These are phyloP conservation scores for Sporobolomyces pararoseus DNA, from an alignment of 768 basidiomycete genomes.

Conservation along the genomic window DNA sequence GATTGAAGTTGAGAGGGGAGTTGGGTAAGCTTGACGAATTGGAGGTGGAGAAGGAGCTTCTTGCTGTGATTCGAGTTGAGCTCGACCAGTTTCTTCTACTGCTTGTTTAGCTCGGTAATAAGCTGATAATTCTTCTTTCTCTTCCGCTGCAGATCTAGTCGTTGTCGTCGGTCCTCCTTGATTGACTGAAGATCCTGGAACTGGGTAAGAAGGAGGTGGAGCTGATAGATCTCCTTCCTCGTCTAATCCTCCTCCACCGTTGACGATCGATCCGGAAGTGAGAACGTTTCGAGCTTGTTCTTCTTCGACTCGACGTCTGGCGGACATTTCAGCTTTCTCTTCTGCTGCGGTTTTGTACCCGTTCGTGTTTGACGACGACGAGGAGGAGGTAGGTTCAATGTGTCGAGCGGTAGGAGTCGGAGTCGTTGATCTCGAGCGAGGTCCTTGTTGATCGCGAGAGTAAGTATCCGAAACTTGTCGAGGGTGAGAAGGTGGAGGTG, in stretches of 20 bases:
- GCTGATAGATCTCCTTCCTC: constrained; percentile 11
- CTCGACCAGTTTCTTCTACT: background rate
- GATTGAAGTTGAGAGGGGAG: background rate
- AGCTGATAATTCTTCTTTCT: constrained; percentile 26
- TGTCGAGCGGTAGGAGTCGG: background rate
- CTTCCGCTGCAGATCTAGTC: constrained; percentile 12
- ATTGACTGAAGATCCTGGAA: background rate
- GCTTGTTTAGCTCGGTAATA: constrained; percentile 13
- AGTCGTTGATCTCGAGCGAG: background rate
- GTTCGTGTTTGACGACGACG: background rate
- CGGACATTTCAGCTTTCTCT: constrained; percentile 25
- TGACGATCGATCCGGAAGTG: background rate
- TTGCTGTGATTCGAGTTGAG: background rate
- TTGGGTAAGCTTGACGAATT: no score
- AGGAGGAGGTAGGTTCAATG: background rate
- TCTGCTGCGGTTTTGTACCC: constrained; percentile 23
- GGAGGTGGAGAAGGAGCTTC: background rate
- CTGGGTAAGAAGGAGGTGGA: constrained; percentile 32
- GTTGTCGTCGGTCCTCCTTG: no score
- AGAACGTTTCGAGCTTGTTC: constrained; percentile 3
- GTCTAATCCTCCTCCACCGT: no score
- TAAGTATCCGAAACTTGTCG: background rate
- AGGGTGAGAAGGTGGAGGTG: no score
- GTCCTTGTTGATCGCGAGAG: background rate
- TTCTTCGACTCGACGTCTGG: constrained; percentile 15